Evolutionary conservation across 352 stramenopile species (phyloP), one percentile per base, ranked within the genome.

Genomic region (Globisporangium apiculatum): DNA sequence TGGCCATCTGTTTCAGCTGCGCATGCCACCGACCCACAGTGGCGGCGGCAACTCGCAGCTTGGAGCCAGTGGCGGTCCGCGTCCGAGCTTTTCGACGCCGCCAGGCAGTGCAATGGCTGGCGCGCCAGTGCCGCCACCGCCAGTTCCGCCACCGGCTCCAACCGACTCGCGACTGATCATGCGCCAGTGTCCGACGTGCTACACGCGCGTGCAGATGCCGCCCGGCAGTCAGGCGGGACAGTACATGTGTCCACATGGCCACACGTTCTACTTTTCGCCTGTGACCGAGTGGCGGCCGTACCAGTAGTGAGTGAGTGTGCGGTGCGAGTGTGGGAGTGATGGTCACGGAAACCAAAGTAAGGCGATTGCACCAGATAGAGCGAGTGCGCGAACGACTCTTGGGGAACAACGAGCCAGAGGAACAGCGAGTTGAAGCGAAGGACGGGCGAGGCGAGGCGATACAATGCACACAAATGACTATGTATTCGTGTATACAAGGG

Each of bases 191-290:
- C 82, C 84, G 51, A 92, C 84, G 53, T 94, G 84, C 72, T 89
- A 88, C 65, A 94, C 84, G 58, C 84, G 83, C 53, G 84, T 94
- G 55, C 84, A 94, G 59, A 94, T 94, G 84, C 84, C 84, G 1
- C 82, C 83, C 12, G 82, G 82, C 15, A 91, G 80, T 42, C 84
- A 91, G 61, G 79, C 84, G 5, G 84, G 84, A 35, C 84, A 94
- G 71, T 94, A 92, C 73, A 92, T 94, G 82, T 94, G 84, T 77
- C 84, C 84, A 0, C 76, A 92, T 53, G 84, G 84, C 3, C 84
- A 94, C 66, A 94, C 84, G 31, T 94, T 94, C 60, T 90, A 85
- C 68, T 94, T 87, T 62, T 80, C 81, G 49, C 82, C 84, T 24
- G 82, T 79, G 57, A 62, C 53, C 63, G 84, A 69, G 73, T 59